phyloP scores from a whole-genome alignment of 139 green algal genomes.

The Auxenochlorella pyrenoidosa region DNA sequence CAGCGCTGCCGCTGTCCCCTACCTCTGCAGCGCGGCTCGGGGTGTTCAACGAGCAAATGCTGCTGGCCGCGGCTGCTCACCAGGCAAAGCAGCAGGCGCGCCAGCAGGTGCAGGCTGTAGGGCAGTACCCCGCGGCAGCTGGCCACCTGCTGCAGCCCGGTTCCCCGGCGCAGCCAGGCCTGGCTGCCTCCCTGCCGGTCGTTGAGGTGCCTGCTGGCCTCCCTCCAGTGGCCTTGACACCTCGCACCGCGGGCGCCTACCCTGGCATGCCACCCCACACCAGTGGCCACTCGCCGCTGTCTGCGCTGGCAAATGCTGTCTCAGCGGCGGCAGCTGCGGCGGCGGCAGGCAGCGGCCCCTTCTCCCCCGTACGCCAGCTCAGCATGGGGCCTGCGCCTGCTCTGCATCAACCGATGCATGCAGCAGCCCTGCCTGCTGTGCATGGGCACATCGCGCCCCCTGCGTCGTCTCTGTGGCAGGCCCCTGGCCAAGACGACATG shows the following conservation, averaged over 20 bases:
- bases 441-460: background rate
- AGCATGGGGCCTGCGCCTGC: background rate
- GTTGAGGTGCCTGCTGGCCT: constrained; percentile 20
- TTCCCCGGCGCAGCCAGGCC: background rate
- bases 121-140: background rate
- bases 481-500: background rate
- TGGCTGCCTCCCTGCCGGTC: background rate
- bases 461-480: background rate
- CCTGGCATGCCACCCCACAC: background rate
- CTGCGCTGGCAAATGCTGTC: constrained; percentile 2
- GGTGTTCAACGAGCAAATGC: constrained; percentile 23
- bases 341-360: background rate
- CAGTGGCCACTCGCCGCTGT: background rate
- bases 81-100: background rate
- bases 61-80: background rate
- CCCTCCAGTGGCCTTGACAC: background rate
- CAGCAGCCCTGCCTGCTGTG: background rate
- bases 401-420: background rate
- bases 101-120: background rate
- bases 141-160: background rate
- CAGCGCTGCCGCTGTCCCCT: background rate
- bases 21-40: background rate
- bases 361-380: background rate
- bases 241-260: background rate
- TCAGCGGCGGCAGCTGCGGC: background rate